Percentiles rank a stretch among this genome's conserved stretches.
Conservation (phyloP, 1,139 yeast species). For the Pichia sp. region DNA sequence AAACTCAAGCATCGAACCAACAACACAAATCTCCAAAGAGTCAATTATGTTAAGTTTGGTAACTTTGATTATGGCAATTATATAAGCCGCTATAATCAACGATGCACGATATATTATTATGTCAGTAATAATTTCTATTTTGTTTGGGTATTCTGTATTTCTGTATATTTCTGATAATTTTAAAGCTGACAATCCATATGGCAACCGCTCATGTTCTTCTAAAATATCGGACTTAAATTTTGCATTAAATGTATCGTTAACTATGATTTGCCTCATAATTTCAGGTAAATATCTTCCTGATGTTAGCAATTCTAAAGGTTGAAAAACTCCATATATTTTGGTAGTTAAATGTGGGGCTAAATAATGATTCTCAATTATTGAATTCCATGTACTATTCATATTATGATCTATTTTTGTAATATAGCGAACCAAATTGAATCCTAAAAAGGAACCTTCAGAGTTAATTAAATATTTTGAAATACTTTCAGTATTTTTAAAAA, state of each 20-base stretch:
- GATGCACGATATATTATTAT: conserved; percentile 26
- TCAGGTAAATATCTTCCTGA: conserved; percentile 55
- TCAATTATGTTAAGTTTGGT: background rate
- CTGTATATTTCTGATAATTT: background rate
- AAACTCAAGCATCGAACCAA: conserved; percentile 12
- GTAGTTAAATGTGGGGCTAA: conserved; percentile 11
- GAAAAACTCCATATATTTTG: conserved; percentile 33
- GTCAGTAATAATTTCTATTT: conserved; percentile 17
- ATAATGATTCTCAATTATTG: conserved; percentile 3
- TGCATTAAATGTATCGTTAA: conserved; percentile 16
- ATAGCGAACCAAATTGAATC: conserved; percentile 14
- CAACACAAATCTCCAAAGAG: conserved; percentile 7
- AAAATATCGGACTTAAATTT: background rate
- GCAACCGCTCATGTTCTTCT: background rate
- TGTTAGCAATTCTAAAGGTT: conserved; percentile 49
- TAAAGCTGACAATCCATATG: conserved; percentile 7
- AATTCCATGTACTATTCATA: conserved; percentile 12
- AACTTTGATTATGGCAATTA: conserved; percentile 13
- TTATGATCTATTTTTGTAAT: conserved; percentile 2
- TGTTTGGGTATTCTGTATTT: conserved; percentile 11
- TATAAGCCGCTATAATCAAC: conserved; percentile 21
- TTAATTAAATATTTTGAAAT: conserved; percentile 23
- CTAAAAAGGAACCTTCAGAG: conserved; percentile 31
- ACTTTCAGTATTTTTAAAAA: background rate
- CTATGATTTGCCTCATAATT: conserved; percentile 38